Evolutionary conservation across 2,329 filamentous ascomycete genomes (phyloP).

Genomic region (Zelopaecilomyces penicillatus): DNA sequence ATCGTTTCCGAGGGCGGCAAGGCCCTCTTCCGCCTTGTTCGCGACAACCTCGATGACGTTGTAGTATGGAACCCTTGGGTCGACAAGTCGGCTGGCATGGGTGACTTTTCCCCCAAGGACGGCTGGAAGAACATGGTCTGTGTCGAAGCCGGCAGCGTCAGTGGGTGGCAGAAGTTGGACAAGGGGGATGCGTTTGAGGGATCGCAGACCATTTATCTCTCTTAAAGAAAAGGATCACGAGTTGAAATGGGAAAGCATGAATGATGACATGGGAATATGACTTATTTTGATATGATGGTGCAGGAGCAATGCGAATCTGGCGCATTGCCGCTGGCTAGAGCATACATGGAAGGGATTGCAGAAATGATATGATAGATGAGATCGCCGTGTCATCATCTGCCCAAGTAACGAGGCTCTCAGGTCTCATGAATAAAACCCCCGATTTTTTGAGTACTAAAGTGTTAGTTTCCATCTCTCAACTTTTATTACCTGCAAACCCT

Average conservation of each 20-base stretch:
- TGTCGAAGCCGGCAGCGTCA: constrained; percentile 81
- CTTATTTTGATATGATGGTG: no score
- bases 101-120: constrained; percentile 80
- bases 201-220: constrained; percentile 45
- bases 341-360: no score
- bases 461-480: no score
- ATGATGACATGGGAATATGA: no score
- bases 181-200: constrained; percentile 62
- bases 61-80: constrained; percentile 98
- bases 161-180: constrained; percentile 76
- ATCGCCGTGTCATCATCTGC: no score
- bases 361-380: no score
- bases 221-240: background rate
- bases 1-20: constrained; percentile 55
- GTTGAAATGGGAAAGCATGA: background rate
- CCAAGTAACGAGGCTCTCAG: no score
- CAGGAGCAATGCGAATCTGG: no score
- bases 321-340: no score
- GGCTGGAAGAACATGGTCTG: constrained; percentile 93
- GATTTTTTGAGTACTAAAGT: no score
- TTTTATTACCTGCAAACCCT: no score
- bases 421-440: no score
- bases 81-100: constrained; percentile 73
- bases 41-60: constrained; percentile 79
- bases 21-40: constrained; percentile 61